phyloP scores from a whole-genome alignment of 345 rosid genomes.

The Acer saccharum region DNA sequence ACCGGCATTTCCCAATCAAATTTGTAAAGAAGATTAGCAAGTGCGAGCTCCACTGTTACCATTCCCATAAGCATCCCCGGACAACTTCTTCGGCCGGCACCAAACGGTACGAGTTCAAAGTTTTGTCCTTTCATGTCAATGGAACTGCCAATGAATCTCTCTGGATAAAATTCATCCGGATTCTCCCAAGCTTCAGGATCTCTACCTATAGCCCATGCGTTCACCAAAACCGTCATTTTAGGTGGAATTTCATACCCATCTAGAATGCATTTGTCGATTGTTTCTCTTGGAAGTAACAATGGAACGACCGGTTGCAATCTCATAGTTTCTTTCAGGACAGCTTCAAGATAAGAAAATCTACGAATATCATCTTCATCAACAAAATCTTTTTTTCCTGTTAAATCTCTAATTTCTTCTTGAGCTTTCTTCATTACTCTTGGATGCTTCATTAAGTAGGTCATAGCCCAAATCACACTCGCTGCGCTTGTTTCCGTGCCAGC shows the following conservation, averaged over 20 bases:
- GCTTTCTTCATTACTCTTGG: neutral
- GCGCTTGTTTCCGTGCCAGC: neutral
- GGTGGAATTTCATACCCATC: slow-evolving; percentile 27
- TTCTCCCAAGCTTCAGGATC: neutral
- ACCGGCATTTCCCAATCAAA: slow-evolving; percentile 28
- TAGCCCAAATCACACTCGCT: neutral
- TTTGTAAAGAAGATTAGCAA: slow-evolving; percentile 22
- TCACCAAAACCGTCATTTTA: slow-evolving; percentile 21
- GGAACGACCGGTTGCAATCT: slow-evolving; percentile 31
- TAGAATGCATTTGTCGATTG: slow-evolving; percentile 9
- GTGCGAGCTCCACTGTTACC: slow-evolving; percentile 16
- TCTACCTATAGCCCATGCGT: neutral
- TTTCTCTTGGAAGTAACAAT: slow-evolving; percentile 32
- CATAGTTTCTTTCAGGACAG: slow-evolving; percentile 22
- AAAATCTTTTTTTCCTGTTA: slow-evolving; percentile 12
- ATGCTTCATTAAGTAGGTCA: neutral
- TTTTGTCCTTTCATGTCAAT: slow-evolving; percentile 27
- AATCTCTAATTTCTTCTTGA: slow-evolving; percentile 10
- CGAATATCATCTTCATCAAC: neutral
- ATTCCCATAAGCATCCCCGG: slow-evolving; percentile 25
- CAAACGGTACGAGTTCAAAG: slow-evolving; percentile 29
- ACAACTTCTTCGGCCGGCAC: slow-evolving; percentile 33
- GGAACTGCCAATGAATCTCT: slow-evolving; percentile 14
- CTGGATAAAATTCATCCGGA: neutral
- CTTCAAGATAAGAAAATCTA: neutral